Evolutionary conservation across 768 basidiomycete genomes (phyloP), one percentile per base, ranked within the genome.

Genomic region (Leucogyrophana mollusca): DNA sequence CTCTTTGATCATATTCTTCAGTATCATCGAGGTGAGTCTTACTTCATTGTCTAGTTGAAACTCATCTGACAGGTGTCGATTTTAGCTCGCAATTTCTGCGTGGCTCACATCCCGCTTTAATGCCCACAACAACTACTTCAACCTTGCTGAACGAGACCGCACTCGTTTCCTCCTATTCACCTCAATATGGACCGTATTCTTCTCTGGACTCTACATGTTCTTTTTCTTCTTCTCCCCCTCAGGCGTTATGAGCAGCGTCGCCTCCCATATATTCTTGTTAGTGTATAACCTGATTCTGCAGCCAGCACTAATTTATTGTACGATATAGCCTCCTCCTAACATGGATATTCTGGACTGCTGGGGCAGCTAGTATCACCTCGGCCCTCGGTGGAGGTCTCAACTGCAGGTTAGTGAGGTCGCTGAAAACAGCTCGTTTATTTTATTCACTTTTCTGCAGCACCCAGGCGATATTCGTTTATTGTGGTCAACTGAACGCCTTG

Each of bases 311-410:
- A 24, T 44, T 24, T 34, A 34, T 17, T 24, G 41, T 49, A 37
- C 22, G 34, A n/a, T 4, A n/a, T 51, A 89, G 87, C 66, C 63
- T 90, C 40, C 47, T 72, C 40, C 11, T 90, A 16, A 87, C 87
- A 1, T 90, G 87, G 86, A 72, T 90, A 30, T 72, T 89, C 49
- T 92, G 89, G 89, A 72, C 79, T 3, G 80, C 87, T 0, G 87
- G 76, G 2, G 86, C 87, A 1, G 83, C 86, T 1, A 74, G 84
- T 2, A 74, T 90, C 37, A 90, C 89, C 1, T 66, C 77, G 16
- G 64, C 75, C 20, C 70, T 89, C 23, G 82, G 83, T 10, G 89
- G 89, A 11, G 79, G 83, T 9, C 59, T 87, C 46, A 81, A 87
- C 57, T 91, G 88, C 80, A 58, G 52, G 82, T 81, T 58, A 44